A percentile compares a stretch with the other conserved stretches of the same genome.
phyloP scores from a whole-genome alignment of 2,329 filamentous ascomycete species.

The Pseudocercospora musae region DNA sequence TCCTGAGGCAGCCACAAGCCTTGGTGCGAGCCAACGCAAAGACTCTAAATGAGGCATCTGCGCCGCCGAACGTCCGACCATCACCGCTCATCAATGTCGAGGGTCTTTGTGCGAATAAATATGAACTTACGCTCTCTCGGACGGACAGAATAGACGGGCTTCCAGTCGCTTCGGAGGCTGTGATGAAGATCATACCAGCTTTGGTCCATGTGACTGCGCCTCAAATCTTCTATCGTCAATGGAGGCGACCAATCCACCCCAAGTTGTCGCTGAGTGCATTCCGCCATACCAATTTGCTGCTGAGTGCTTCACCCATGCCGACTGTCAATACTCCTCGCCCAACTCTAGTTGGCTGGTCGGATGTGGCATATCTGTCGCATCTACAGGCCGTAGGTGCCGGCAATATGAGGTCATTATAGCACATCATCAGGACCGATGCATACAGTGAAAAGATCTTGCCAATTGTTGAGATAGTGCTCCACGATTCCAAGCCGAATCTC shows the following conservation, averaged over 20 bases:
- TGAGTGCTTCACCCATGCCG: neutral
- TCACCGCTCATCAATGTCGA: neutral
- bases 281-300: neutral
- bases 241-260: neutral
- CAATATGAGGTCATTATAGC: neutral
- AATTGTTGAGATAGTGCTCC: neutral
- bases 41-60: too few species aligned
- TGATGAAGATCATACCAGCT: neutral
- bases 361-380: neutral
- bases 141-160: neutral
- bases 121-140: neutral
- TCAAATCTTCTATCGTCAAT: neutral
- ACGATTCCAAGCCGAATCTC: neutral
- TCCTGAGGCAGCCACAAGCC: too few species aligned
- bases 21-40: too few species aligned
- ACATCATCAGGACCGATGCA: neutral
- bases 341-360: neutral
- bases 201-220: neutral
- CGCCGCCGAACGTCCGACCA: too few species aligned
- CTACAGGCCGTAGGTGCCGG: neutral
- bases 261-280: neutral
- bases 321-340: too few species aligned
- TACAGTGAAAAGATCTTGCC: neutral
- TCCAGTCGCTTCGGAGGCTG: neutral
- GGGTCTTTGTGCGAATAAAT: neutral